These are phyloP conservation scores for Solanum pennellii DNA, from an alignment of 257 asterid species.

Conservation along the genomic window DNA sequence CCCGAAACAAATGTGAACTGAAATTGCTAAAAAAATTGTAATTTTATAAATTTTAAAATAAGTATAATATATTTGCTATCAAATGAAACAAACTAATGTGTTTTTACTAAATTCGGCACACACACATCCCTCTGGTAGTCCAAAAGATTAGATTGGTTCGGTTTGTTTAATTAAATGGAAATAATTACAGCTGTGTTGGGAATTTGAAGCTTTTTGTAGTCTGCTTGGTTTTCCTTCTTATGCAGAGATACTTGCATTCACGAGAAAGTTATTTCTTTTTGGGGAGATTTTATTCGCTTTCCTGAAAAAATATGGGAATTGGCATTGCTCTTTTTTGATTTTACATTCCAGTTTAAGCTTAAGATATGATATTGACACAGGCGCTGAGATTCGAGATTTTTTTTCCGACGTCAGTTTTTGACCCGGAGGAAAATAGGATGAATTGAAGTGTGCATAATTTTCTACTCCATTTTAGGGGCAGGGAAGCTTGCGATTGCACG, in stretches of 20 bases:
- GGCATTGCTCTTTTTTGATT: not conserved
- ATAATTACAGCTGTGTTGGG: not conserved
- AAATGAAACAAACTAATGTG: not conserved
- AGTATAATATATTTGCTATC: not conserved
- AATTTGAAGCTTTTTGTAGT: not conserved
- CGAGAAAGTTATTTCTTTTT: not conserved
- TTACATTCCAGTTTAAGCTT: not conserved
- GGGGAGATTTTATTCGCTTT: not conserved
- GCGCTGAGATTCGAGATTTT: not conserved
- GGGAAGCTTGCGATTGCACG: not conserved
- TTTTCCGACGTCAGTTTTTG: not conserved
- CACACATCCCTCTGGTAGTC: not conserved
- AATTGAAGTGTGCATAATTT: not conserved
- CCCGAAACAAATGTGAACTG: not conserved
- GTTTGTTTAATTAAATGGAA: not conserved
- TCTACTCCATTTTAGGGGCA: not conserved
- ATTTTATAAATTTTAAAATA: not conserved
- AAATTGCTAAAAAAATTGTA: not conserved
- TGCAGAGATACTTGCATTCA: not conserved
- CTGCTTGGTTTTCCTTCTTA: not conserved
- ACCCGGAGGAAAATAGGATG: not conserved
- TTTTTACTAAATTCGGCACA: not conserved
- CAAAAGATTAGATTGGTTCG: not conserved
- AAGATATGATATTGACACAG: not conserved
- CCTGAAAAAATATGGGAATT: not conserved